These are phyloP conservation scores for Cladosporium sp. DNA, from an alignment of 2,329 filamentous ascomycete genomes.

Conservation along the genomic window DNA sequence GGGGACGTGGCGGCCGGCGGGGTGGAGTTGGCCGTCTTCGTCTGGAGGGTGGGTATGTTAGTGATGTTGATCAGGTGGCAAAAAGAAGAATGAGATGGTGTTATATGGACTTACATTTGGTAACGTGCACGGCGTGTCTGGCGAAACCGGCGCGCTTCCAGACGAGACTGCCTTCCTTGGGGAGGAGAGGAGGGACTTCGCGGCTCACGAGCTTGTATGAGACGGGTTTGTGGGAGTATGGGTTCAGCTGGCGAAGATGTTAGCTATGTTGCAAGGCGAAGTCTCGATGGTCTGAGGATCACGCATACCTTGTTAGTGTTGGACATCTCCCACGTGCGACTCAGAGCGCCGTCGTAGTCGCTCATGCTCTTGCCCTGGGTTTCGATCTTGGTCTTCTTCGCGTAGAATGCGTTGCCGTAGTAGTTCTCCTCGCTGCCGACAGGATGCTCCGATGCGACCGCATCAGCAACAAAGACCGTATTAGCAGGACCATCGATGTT, in stretches of 20 bases:
- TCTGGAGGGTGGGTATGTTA: slow-evolving; percentile 52
- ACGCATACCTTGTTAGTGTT: slow-evolving; percentile 59
- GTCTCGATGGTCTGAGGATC: not conserved
- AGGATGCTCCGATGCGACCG: slow-evolving; percentile 67
- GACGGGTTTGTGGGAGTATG: slow-evolving; percentile 80
- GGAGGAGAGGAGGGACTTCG: slow-evolving; percentile 76
- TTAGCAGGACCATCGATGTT: slow-evolving; percentile 86
- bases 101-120: slow-evolving; percentile 67
- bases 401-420: slow-evolving; percentile 89
- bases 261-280: not conserved
- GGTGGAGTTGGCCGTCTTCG: slow-evolving; percentile 77
- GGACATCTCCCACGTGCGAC: slow-evolving; percentile 85
- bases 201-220: slow-evolving; percentile 88
- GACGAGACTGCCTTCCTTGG: slow-evolving; percentile 78
- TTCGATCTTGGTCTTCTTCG: slow-evolving; percentile 76
- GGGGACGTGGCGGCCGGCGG: slow-evolving; percentile 82
- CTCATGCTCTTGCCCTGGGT: slow-evolving; percentile 70
- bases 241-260: slow-evolving; percentile 59
- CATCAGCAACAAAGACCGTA: slow-evolving; percentile 82
- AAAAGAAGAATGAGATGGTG: not conserved
- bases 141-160: slow-evolving; percentile 91
- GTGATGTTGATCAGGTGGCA: not conserved
- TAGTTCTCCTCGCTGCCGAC: slow-evolving; percentile 81
- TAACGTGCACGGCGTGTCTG: slow-evolving; percentile 83
- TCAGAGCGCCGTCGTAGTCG: slow-evolving; percentile 79